Evolutionary conservation across 805 yeast species (phyloP).

Genomic region (Vanderwaltozyma verrucispora): DNA sequence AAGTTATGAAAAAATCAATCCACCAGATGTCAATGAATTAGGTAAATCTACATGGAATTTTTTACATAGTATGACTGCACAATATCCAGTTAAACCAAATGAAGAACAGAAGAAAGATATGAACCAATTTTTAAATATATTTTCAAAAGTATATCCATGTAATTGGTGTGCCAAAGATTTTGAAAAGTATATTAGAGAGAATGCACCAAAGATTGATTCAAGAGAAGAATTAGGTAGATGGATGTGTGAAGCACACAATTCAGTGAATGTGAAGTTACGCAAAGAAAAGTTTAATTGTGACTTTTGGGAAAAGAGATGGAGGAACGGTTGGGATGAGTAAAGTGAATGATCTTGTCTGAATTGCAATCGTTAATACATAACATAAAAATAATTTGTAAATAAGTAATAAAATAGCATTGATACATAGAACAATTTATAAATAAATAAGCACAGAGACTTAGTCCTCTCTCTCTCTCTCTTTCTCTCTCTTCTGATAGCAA

Average conservation of each 20-base stretch:
- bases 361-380: too few species aligned
- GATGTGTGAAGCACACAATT: constrained; percentile 94
- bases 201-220: constrained; percentile 45
- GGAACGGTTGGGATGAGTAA: constrained; percentile 70
- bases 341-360: too few species aligned
- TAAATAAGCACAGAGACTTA: too few species aligned
- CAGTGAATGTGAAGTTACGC: constrained; percentile 78
- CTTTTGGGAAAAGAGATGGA: constrained; percentile 91
- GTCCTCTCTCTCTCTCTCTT: too few species aligned
- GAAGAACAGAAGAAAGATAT: constrained; percentile 57
- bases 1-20: constrained; percentile 44
- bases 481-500: too few species aligned
- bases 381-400: too few species aligned
- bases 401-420: too few species aligned
- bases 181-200: constrained; percentile 43
- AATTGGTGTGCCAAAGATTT: constrained; percentile 89
- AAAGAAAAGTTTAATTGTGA: constrained; percentile 80
- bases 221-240: constrained; percentile 80
- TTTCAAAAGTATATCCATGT: constrained; percentile 83
- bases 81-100: constrained; percentile 67
- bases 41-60: constrained; percentile 92
- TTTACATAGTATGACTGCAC: constrained; percentile 82
- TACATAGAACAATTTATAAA: too few species aligned
- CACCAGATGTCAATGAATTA: constrained; percentile 74
- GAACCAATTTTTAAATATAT: constrained; percentile 54